Evolutionary conservation across 1,284 basidiomycete genomes (phyloP).

Genomic region (Malassezia sp.): DNA sequence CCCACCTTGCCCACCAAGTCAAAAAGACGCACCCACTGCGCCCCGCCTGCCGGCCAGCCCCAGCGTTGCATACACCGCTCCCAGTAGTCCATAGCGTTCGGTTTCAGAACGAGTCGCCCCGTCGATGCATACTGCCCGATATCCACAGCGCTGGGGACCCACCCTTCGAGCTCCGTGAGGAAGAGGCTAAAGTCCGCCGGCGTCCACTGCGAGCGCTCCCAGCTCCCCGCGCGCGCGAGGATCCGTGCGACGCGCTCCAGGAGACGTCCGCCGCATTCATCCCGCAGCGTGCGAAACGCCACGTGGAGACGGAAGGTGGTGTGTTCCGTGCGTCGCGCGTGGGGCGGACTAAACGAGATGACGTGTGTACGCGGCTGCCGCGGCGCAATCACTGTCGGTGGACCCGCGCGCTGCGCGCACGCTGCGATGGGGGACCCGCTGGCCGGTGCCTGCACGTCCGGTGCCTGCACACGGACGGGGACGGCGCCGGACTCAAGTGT

Average conservation of each 20-base stretch:
- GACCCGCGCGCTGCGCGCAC: no score
- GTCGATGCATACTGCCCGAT: no score
- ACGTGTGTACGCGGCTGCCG: slow-evolving; percentile 31
- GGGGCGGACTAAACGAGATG: slow-evolving; percentile 20
- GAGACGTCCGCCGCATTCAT: slow-evolving; percentile 20
- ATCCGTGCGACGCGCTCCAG: slow-evolving; percentile 2
- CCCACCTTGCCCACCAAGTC: no score
- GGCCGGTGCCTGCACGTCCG: background rate
- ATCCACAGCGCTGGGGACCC: no score
- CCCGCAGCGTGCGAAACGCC: slow-evolving; percentile 23
- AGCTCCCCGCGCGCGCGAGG: background rate
- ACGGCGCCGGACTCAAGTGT: background rate
- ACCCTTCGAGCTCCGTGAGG: no score
- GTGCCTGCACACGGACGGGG: slow-evolving; percentile 1
- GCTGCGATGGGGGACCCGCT: background rate
- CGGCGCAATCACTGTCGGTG: slow-evolving; percentile 23
- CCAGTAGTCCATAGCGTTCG: no score
- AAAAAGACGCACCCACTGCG: background rate
- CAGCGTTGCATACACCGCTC: background rate
- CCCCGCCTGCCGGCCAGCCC: slow-evolving; percentile 4
- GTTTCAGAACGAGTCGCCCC: no score
- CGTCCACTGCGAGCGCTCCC: background rate
- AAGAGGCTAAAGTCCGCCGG: no score
- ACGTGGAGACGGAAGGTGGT: slow-evolving; percentile 21
- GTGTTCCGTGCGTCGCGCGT: background rate